Evolutionary conservation across 768 basidiomycete species (phyloP).

Genomic region (Amanita polypyramis): DNA sequence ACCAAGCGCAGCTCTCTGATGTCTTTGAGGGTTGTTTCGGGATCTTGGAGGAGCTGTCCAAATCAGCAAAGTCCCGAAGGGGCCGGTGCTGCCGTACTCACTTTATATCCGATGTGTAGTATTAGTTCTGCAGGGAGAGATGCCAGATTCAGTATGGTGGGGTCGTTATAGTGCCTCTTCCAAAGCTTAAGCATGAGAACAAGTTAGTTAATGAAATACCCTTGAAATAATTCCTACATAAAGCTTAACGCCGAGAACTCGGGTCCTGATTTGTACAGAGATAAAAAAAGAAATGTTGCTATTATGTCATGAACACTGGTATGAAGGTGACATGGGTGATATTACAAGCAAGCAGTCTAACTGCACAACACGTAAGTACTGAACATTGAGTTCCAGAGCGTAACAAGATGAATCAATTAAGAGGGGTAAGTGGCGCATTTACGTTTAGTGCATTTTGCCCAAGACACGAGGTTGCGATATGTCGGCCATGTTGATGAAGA

Average conservation of each 20-base stretch:
- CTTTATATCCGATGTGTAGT: too few relatives aligned
- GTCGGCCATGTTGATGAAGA: constrained; percentile 92
- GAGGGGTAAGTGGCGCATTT: neutral
- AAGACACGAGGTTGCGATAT: constrained; percentile 74
- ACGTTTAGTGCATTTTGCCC: constrained; percentile 33
- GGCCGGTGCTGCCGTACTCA: too few relatives aligned
- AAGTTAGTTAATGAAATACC: too few relatives aligned
- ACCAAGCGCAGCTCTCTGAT: neutral
- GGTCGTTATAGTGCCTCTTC: too few relatives aligned
- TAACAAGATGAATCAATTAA: constrained; percentile 14
- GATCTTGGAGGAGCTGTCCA: neutral
- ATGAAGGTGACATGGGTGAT: neutral
- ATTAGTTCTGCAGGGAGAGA: too few relatives aligned
- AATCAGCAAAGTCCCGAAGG: neutral
- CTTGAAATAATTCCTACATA: too few relatives aligned
- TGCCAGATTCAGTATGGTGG: too few relatives aligned
- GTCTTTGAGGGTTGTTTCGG: neutral
- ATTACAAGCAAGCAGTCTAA: neutral
- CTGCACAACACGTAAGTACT: neutral
- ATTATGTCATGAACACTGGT: too few relatives aligned
- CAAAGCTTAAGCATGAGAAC: too few relatives aligned
- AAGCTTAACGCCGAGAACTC: too few relatives aligned
- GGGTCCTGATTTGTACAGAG: too few relatives aligned
- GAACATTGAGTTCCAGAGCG: constrained; percentile 26
- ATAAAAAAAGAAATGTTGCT: too few relatives aligned